Evolutionary conservation across 75 land plant genomes (phyloP), one percentile per base, ranked within the genome.

Genomic region (Pinus tabuliformis): DNA sequence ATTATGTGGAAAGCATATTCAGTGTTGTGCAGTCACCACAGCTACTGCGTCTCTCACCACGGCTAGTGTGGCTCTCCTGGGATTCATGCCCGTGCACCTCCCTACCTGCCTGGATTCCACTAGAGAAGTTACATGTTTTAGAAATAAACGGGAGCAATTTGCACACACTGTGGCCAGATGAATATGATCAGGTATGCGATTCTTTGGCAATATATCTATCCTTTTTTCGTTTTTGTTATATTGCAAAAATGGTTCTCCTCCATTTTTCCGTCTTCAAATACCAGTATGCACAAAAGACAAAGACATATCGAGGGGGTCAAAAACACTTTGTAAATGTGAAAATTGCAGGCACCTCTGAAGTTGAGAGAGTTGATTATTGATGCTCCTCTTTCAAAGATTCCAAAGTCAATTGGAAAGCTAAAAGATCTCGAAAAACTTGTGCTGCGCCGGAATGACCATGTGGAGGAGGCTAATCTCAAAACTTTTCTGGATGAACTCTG

Each of bases 401-500:
- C 70, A 14, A 8, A 65, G 18, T 65, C 70, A 1, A 65, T 65
- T 33, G 49, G 70, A 36, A 42, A 33, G 18, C 70, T 65, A 18
- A 65, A 17, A 15, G 3, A 65, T 65, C 37, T 65, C n/a, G 45
- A 37, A 65, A 65, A 65, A 20, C 33, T 65, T 5, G 70, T 65
- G 18, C 6, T 65, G 70, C 37, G 3, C 37, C 37, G 3, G 37
- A 36, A 36, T 36, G 37, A 36, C 1, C 37, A 3, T 36, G 37
- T 36, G 37, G 14, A 20, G 6, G 2, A 6, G 15, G 7, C 13
- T 6, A 6, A 13, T 26, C 6, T 65, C 42, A 37, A 17, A 65
- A 65, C 45, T 65, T 65, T 65, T 16, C 70, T 42, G 36, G 70
- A 65, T 65, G 70, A 36, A n/a, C 42, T 65, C 2, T 65, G 68